phyloP scores from a whole-genome alignment of 345 rosid genomes.

The Syzygium jambos region DNA sequence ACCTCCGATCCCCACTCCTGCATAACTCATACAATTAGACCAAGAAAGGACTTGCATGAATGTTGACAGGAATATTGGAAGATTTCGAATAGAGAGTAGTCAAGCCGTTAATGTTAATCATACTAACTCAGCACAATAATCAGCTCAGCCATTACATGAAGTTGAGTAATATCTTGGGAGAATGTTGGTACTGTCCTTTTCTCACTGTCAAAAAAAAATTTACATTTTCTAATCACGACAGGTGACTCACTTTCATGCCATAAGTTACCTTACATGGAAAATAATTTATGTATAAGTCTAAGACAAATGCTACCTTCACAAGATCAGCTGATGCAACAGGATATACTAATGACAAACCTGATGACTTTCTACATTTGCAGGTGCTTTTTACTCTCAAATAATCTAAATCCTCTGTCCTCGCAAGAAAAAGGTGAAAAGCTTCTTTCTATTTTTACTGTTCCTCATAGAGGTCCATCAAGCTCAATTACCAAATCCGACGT shows the following conservation, averaged over 20 bases:
- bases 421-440: neutral
- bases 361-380: neutral
- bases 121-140: neutral
- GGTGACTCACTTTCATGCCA: neutral
- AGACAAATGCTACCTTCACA: neutral
- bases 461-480: neutral
- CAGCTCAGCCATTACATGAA: neutral
- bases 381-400: neutral
- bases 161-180: neutral
- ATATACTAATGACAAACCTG: neutral
- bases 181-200: neutral
- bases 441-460: neutral
- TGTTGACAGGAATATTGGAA: neutral
- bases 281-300: neutral
- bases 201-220: neutral
- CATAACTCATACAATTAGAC: conserved; percentile 17
- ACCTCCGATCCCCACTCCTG: conserved; percentile 81
- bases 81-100: neutral
- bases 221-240: neutral
- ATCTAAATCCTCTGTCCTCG: neutral
- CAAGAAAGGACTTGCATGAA: neutral
- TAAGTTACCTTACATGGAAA: neutral
- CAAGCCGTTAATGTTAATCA: neutral
- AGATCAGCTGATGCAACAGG: neutral
- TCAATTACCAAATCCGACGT: neutral